Conservation (phyloP, 495 filamentous ascomycete species). For the Aspergillus affinis region DNA sequence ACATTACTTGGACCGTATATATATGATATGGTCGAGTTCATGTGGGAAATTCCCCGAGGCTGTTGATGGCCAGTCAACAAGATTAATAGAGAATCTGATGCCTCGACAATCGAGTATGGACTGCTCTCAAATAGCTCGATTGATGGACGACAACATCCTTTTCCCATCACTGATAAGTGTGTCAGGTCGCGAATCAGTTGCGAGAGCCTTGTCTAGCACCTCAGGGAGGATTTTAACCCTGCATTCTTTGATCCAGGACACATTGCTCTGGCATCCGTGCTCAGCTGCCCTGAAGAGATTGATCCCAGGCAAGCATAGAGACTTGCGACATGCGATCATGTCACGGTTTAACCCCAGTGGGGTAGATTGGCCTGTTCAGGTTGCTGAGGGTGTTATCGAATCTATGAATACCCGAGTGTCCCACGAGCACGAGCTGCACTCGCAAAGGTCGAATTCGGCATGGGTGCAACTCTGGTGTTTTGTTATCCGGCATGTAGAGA, state of each 20-base stretch:
- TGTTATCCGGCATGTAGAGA: neutral
- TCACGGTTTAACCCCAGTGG: neutral
- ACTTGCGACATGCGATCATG: slow-evolving; percentile 1
- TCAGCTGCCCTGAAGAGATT: neutral
- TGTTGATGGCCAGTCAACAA: neutral
- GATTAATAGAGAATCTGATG: neutral
- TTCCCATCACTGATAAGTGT: neutral
- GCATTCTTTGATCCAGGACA: neutral
- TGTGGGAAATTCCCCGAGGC: neutral
- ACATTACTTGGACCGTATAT: neutral
- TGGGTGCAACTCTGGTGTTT: slow-evolving; percentile 3
- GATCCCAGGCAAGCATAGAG: neutral
- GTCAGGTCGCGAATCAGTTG: neutral
- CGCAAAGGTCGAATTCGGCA: neutral
- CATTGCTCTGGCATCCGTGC: neutral
- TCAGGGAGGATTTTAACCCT: neutral
- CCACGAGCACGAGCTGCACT: neutral
- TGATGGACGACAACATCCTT: neutral
- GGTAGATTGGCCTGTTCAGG: neutral
- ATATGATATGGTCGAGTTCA: neutral
- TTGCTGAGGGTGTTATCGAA: neutral
- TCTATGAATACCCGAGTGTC: neutral
- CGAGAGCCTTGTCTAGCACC: neutral
- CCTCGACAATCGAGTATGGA: neutral
- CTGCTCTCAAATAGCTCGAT: neutral